These are phyloP conservation scores for Ehretia macrophylla DNA, from an alignment of 257 asterid species.

Conservation along the genomic window DNA sequence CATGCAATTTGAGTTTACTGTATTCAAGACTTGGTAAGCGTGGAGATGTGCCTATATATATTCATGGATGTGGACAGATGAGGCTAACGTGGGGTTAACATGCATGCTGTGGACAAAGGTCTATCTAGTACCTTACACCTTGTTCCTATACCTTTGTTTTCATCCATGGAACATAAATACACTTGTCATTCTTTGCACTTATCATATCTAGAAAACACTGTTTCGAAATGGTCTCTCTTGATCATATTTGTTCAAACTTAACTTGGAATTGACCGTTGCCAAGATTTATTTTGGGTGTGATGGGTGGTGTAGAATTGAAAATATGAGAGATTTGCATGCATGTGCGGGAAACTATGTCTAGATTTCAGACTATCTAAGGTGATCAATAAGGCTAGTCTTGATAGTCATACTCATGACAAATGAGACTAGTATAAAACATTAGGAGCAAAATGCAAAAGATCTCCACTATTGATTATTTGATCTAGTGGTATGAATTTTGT, in stretches of 20 bases:
- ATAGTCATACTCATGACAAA: conserved; percentile 5
- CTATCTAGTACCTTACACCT: background rate
- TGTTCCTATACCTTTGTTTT: background rate
- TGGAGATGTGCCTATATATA: background rate
- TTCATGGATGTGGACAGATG: background rate
- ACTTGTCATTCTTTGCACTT: background rate
- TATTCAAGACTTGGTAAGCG: background rate
- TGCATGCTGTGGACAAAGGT: background rate
- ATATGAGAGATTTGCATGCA: too few relatives aligned
- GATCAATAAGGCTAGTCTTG: background rate
- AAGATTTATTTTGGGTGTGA: too few relatives aligned
- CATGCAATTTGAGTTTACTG: background rate
- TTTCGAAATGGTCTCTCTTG: too few relatives aligned
- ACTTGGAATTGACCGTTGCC: too few relatives aligned
- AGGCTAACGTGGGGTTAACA: background rate
- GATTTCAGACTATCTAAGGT: background rate
- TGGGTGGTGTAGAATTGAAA: too few relatives aligned
- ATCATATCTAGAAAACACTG: too few relatives aligned
- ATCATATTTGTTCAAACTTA: too few relatives aligned
- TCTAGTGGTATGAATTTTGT: too few relatives aligned
- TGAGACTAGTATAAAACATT: conserved; percentile 1
- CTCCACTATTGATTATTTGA: too few relatives aligned
- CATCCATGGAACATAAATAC: background rate
- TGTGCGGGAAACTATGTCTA: too few relatives aligned
- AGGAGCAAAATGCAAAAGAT: too few relatives aligned